phyloP scores from a whole-genome alignment of 2,329 filamentous ascomycete species.

The Monilinia aucupariae region DNA sequence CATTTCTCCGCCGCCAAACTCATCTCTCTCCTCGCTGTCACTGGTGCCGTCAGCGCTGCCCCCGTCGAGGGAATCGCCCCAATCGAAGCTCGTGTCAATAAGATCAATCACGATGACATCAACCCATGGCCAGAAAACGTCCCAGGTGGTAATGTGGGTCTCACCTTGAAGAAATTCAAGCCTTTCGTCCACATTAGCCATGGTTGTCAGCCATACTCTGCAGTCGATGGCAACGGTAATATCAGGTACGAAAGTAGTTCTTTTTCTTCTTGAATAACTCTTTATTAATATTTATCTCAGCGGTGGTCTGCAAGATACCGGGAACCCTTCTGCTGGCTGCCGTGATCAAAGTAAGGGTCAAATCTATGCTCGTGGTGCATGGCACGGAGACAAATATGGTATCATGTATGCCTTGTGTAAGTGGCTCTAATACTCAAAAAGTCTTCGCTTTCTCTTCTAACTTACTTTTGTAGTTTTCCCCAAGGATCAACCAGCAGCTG shows the following conservation, averaged over 20 bases:
- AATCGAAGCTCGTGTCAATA: background rate
- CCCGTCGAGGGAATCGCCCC: background rate
- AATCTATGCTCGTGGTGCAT: constrained; percentile 1
- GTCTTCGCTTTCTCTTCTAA: background rate
- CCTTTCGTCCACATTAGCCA: background rate
- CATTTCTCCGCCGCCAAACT: background rate
- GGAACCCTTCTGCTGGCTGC: background rate
- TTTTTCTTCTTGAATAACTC: background rate
- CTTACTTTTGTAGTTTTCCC: background rate
- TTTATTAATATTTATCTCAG: background rate
- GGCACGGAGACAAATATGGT: background rate
- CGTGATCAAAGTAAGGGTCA: background rate
- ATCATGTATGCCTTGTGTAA: constrained; percentile 2
- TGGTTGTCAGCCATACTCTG: constrained; percentile 1
- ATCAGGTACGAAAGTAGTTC: background rate
- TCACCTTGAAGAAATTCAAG: background rate
- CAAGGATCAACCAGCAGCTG: background rate
- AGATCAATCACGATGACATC: background rate
- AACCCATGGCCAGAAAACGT: background rate
- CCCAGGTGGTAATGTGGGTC: background rate
- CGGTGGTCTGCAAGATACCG: background rate
- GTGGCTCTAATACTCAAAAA: background rate
- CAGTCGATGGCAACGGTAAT: background rate
- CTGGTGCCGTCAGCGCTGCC: background rate
- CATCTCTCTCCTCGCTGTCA: background rate